Evolutionary conservation across 345 rosid genomes (phyloP), one percentile per base, ranked within the genome.

Genomic region (Gossypium thurberi): DNA sequence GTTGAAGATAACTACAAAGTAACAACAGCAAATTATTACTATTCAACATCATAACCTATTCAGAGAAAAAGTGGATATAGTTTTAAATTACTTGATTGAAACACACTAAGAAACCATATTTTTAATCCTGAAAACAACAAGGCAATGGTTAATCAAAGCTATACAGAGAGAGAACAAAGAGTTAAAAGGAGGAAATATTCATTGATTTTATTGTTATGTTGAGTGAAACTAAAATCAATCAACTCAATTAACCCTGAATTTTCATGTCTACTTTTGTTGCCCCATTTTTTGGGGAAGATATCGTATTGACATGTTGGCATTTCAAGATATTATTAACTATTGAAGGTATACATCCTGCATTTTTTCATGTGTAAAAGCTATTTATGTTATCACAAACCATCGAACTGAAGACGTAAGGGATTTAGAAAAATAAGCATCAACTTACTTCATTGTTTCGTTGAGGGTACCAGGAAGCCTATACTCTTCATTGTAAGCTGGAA

Each of bases 401-500:
- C 56, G 14, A 70, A 70, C 42, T 14, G 6, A 58, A 61, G 37
- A 58, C 25, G 3, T 14, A 37, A 11, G 26, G 51, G 10, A 8
- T 48, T 37, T 58, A 60, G 5, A 25, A 25, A 43, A 12, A 51
- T 63, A 52, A 65, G 57, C 11, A 58, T 64, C 1, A 74, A 84
- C 91, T 75, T 84, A 95, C 98, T 81, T 87, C 86, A 95, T 84
- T 20, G 97, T 87, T 84, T 94, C 98, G 71, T 86, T 90, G 62
- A 94, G 93, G 51, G 97, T 92, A 46, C 81, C 88, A 72, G 97
- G 98, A 79, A 94, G 98, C 72, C 98, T 89, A 73, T 83, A 83
- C 82, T 92, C 98, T 79, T 94, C 98, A 59, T 94, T 94, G 75
- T 53, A 92, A 4, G 98, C 98, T 14, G 98, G 98, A 80, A 94